These are phyloP conservation scores for Cryptococcus deneoformans DNA, from an alignment of 1,284 basidiomycete species.

Conservation along the genomic window DNA sequence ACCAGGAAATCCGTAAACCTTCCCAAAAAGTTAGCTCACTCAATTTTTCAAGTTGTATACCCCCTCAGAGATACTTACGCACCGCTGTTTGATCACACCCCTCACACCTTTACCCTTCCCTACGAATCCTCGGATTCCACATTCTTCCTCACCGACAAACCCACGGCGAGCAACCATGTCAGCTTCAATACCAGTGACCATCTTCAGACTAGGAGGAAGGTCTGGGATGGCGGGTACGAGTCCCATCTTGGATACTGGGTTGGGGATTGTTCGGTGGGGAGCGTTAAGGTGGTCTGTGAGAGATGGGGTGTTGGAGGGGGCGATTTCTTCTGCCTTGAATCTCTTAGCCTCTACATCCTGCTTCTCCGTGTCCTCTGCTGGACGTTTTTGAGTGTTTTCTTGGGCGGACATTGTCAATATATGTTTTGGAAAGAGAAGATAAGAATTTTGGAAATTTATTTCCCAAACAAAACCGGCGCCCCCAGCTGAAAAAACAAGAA, in stretches of 20 bases:
- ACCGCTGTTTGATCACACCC: slow-evolving; percentile 96
- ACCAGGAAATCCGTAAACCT: slow-evolving; percentile 96
- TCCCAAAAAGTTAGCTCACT: neutral
- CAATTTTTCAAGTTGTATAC: neutral
- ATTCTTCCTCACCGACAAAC: slow-evolving; percentile 70
- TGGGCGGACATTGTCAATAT: neutral
- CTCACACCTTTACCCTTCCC: slow-evolving; percentile 65
- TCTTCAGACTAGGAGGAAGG: slow-evolving; percentile 36
- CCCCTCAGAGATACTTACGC: slow-evolving; percentile 19
- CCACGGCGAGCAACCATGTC: slow-evolving; percentile 29
- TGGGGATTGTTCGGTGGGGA: slow-evolving; percentile 10
- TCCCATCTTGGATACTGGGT: slow-evolving; percentile 37
- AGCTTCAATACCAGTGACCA: slow-evolving; percentile 30
- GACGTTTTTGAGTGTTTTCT: neutral
- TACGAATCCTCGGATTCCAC: slow-evolving; percentile 88
- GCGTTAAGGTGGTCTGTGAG: slow-evolving; percentile 11
- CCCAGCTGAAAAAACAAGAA: no score
- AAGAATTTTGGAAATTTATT: neutral
- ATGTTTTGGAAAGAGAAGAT: neutral
- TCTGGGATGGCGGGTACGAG: slow-evolving; percentile 32
- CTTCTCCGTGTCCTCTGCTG: neutral
- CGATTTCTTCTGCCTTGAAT: neutral
- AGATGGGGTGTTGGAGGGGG: neutral
- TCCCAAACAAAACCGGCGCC: no score
- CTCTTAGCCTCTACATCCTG: neutral